Evolutionary conservation across 1,284 basidiomycete genomes (phyloP).

Genomic region (Sporisorium exsertum): DNA sequence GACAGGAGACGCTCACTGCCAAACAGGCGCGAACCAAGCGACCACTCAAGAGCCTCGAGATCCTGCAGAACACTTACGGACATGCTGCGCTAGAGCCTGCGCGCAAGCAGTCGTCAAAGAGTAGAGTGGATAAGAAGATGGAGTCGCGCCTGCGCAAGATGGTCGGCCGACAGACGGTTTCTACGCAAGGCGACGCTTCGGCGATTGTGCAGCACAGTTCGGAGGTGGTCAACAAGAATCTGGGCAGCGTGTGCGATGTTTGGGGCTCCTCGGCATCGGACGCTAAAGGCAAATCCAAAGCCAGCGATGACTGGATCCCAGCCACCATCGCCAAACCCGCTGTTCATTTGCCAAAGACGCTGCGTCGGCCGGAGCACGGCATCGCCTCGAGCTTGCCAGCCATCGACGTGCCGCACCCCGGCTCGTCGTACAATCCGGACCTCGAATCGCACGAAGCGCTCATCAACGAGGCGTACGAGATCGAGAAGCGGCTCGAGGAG

Average conservation of each 20-base stretch:
- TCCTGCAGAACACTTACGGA: constrained; percentile 84
- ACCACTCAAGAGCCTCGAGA: constrained; percentile 81
- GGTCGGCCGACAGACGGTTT: constrained; percentile 34
- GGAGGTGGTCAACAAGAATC: constrained; percentile 30
- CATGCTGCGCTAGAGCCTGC: constrained; percentile 75
- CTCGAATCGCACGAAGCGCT: constrained; percentile 81
- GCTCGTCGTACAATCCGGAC: constrained; percentile 93
- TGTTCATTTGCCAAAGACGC: constrained; percentile 31
- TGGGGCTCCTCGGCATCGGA: constrained; percentile 19
- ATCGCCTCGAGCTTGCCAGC: constrained; percentile 72
- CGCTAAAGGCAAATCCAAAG: constrained; percentile 36
- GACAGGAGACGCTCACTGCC: constrained; percentile 51
- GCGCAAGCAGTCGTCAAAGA: constrained; percentile 15
- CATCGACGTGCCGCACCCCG: constrained; percentile 81
- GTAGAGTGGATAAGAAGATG: constrained; percentile 44
- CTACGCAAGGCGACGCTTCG: constrained; percentile 22
- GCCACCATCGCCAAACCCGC: constrained; percentile 16
- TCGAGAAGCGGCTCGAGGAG: constrained; percentile 76
- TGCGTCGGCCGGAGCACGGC: constrained; percentile 24
- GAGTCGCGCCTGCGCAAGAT: constrained; percentile 47
- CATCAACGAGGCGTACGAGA: constrained; percentile 77
- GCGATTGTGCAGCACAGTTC: constrained; percentile 18
- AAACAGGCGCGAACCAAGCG: constrained; percentile 69
- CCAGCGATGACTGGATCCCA: constrained; percentile 26
- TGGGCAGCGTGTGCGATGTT: constrained; percentile 39